Evolutionary conservation across 1,139 yeast genomes (phyloP).

Genomic region (Pichia sorboxylosa): DNA sequence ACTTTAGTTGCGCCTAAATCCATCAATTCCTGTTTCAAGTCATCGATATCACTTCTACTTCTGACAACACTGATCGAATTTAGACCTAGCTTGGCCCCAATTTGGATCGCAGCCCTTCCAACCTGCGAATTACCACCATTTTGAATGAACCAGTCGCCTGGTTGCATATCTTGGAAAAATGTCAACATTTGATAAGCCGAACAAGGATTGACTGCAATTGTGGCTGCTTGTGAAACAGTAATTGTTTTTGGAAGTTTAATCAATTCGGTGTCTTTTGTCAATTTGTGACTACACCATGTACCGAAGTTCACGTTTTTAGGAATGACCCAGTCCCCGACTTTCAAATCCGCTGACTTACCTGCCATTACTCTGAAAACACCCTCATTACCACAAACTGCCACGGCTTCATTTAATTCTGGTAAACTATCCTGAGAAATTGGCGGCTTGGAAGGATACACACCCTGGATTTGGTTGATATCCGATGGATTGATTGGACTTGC

Average conservation of each 20-base stretch:
- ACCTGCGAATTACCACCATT: constrained; percentile 96
- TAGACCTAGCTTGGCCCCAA: constrained; percentile 65
- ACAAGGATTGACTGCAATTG: constrained; percentile 81
- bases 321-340: constrained; percentile 80
- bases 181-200: constrained; percentile 88
- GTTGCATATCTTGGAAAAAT: constrained; percentile 37
- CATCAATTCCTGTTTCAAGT: constrained; percentile 44
- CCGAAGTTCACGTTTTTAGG: constrained; percentile 82
- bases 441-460: constrained; percentile 87
- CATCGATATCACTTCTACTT: constrained; percentile 65
- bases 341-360: constrained; percentile 44
- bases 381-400: constrained; percentile 86
- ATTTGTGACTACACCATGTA: constrained; percentile 86
- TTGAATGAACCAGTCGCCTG: constrained; percentile 91
- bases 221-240: constrained; percentile 64
- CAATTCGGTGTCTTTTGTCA: constrained; percentile 39
- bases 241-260: constrained; percentile 38
- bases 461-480: constrained; percentile 81
- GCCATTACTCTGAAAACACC: constrained; percentile 79
- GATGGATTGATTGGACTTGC: constrained; percentile 93
- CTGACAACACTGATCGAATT: constrained; percentile 83
- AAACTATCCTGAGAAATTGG: constrained; percentile 36
- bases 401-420: constrained; percentile 42
- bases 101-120: constrained; percentile 86
- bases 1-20: constrained; percentile 78